A percentile compares a stretch with the other conserved stretches of the same genome.
These are phyloP conservation scores for Trametopsis cervina DNA, from an alignment of 768 basidiomycete species.

Conservation along the genomic window DNA sequence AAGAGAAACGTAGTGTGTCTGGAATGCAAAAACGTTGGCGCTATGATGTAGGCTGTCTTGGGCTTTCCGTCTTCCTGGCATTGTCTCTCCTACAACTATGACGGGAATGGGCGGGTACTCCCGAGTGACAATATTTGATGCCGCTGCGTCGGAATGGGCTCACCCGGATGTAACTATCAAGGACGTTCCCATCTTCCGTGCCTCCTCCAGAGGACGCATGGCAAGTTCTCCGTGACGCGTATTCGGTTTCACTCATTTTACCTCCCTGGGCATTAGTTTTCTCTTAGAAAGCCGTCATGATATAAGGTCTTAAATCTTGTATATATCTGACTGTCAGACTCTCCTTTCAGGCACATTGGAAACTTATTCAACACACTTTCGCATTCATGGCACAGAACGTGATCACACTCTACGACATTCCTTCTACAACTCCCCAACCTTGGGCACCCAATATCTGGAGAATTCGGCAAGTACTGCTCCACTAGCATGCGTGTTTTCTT, in stretches of 20 bases:
- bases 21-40: no score
- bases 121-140: neutral
- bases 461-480: conserved; percentile 39
- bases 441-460: conserved; percentile 77
- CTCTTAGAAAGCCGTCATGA: no score
- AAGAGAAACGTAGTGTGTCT: no score
- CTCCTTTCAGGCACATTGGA: no score
- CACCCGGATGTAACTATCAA: neutral
- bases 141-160: neutral
- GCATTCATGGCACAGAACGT: conserved; percentile 37
- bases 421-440: conserved; percentile 51
- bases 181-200: neutral
- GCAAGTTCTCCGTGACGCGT: no score
- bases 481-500: neutral
- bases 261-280: no score
- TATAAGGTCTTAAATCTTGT: no score
- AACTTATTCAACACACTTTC: no score
- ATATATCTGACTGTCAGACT: no score
- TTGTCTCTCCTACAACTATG: neutral
- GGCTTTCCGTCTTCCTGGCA: neutral
- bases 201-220: no score
- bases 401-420: conserved; percentile 64
- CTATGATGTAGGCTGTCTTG: no score
- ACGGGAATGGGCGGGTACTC: neutral
- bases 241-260: no score